Evolutionary conservation across 148 eudicot species (phyloP).

Genomic region (Heliosperma pusillum): DNA sequence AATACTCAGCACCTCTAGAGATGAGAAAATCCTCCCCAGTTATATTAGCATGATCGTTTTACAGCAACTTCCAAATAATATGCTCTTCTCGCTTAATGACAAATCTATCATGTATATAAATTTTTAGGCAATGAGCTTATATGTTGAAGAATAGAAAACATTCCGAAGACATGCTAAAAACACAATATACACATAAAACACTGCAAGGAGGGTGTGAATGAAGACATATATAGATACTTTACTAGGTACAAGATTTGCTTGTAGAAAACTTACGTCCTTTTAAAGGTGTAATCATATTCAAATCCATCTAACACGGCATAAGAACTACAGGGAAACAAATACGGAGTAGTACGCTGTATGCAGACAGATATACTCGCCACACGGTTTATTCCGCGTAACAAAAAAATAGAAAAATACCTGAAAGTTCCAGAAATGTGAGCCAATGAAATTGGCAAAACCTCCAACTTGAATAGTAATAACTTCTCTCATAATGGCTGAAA

Average conservation of each 20-base stretch:
- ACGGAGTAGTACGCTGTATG: no score
- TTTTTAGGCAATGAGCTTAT: no score
- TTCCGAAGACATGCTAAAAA: background rate
- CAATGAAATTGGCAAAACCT: constrained; percentile 75
- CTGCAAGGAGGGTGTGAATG: background rate
- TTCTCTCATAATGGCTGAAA: constrained; percentile 57
- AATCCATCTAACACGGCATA: background rate
- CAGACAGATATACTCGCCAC: background rate
- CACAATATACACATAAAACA: background rate
- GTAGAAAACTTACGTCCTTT: background rate
- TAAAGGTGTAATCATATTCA: background rate
- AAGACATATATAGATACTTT: background rate
- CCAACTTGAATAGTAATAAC: constrained; percentile 77
- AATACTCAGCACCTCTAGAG: background rate
- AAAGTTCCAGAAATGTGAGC: constrained; percentile 95
- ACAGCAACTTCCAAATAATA: no score
- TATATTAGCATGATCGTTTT: no score
- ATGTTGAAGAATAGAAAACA: background rate
- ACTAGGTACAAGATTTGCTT: background rate
- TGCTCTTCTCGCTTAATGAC: no score
- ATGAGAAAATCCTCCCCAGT: no score
- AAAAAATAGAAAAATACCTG: constrained; percentile 45
- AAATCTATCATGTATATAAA: no score
- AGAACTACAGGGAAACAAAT: background rate
- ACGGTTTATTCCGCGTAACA: background rate